A percentile compares a stretch with the other conserved stretches of the same genome.
These are phyloP conservation scores for Entelexis paramagnoliae DNA, from an alignment of 1,139 yeast genomes.

Conservation along the genomic window DNA sequence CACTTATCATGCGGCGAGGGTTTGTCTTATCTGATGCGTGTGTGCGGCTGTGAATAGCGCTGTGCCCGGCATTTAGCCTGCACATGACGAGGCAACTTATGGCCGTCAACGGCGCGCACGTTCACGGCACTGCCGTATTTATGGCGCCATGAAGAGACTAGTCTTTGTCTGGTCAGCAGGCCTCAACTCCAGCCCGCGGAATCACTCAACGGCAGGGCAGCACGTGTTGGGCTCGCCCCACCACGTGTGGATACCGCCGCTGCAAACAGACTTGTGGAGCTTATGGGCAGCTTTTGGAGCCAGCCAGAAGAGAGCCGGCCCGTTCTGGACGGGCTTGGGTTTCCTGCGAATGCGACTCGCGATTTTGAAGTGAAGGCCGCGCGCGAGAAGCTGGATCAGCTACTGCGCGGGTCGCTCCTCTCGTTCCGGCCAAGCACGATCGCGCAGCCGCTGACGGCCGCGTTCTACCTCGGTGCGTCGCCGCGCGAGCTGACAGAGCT, in stretches of 20 bases:
- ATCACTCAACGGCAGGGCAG: too few species aligned
- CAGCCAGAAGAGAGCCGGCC: background rate
- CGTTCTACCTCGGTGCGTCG: conserved; percentile 21
- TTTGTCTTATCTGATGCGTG: too few species aligned
- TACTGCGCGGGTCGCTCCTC: conserved; percentile 19
- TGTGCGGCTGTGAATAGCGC: too few species aligned
- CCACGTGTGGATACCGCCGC: background rate
- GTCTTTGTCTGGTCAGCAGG: too few species aligned
- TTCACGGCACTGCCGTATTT: too few species aligned
- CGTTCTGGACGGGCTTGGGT: conserved; percentile 16
- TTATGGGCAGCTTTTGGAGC: conserved; percentile 13
- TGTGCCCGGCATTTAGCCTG: too few species aligned
- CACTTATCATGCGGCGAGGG: too few species aligned
- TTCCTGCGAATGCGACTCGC: conserved; percentile 4
- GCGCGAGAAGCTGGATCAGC: conserved; percentile 20
- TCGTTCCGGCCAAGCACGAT: conserved; percentile 17
- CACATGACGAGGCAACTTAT: too few species aligned
- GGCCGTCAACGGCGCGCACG: too few species aligned
- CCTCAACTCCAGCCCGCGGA: too few species aligned
- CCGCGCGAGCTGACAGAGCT: conserved; percentile 14
- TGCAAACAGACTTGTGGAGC: too few species aligned
- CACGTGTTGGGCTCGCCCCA: background rate
- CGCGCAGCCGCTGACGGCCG: conserved; percentile 17
- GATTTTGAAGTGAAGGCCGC: conserved; percentile 12
- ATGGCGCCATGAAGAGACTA: too few species aligned